A percentile compares a stretch with the other conserved stretches of the same genome.
Evolutionary conservation across 2,329 filamentous ascomycete species (phyloP).

Genomic region (Amesomyces nigricolor): DNA sequence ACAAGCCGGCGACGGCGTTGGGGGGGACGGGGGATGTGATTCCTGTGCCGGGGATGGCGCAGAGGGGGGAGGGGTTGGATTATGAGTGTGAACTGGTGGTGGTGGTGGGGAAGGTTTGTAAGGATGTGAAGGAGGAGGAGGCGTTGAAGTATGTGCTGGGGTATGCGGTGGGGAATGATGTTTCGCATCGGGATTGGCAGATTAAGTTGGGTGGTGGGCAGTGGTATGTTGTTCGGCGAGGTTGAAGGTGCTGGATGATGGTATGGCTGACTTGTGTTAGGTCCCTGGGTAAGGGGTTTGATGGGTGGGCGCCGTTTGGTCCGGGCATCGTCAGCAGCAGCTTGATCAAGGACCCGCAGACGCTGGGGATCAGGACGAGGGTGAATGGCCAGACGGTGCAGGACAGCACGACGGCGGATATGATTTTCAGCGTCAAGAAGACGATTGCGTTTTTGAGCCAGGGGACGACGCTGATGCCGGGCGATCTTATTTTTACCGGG

Average conservation of each 20-base stretch:
- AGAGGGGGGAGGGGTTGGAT: constrained; percentile 48
- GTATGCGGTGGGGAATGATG: constrained; percentile 70
- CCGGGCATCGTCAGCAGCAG: constrained; percentile 60
- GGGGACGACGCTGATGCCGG: constrained; percentile 57
- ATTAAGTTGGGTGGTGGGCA: constrained; percentile 61
- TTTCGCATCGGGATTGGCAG: constrained; percentile 77
- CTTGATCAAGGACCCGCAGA: constrained; percentile 53
- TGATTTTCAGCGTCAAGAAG: constrained; percentile 58
- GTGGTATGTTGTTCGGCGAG: constrained; percentile 38
- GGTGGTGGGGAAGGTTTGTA: constrained; percentile 63
- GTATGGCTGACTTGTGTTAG: too few relatives aligned
- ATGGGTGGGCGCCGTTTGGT: constrained; percentile 69
- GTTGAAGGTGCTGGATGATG: too few relatives aligned
- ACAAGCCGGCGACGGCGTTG: too few relatives aligned
- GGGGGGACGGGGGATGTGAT: too few relatives aligned
- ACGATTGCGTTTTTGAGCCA: constrained; percentile 55
- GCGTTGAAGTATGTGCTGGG: constrained; percentile 70
- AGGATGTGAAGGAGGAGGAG: constrained; percentile 57
- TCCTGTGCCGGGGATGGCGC: too few relatives aligned
- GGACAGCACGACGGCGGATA: constrained; percentile 52
- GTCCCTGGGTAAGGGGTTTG: constrained; percentile 65
- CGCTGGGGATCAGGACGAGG: constrained; percentile 50
- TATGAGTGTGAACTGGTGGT: constrained; percentile 77
- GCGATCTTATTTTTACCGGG: constrained; percentile 62
- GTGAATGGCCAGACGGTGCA: constrained; percentile 55